phyloP scores from a whole-genome alignment of 495 filamentous ascomycete species.

The Aspergillus steynii region DNA sequence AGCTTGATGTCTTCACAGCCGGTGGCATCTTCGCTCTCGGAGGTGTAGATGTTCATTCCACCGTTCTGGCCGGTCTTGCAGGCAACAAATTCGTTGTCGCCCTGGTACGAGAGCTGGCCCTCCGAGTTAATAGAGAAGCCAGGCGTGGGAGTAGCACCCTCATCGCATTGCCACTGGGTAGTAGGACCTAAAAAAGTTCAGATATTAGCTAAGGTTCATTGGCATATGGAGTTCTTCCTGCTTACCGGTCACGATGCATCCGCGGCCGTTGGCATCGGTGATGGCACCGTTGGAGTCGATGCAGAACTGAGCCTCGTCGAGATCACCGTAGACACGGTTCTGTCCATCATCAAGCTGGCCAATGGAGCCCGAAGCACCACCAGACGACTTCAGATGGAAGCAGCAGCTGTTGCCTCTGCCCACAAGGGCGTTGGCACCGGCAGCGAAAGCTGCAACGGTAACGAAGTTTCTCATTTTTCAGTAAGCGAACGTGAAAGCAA shows the following conservation, averaged over 20 bases:
- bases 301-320: constrained; percentile 42
- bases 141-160: constrained; percentile 41
- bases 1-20: constrained; percentile 49
- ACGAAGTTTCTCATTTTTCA: constrained; percentile 36
- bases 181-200: constrained; percentile 44
- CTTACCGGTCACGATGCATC: constrained; percentile 59
- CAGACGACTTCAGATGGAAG: constrained; percentile 51
- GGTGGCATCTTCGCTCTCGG: constrained; percentile 41
- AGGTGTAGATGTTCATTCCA: constrained; percentile 54
- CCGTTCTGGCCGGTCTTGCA: constrained; percentile 53
- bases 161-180: constrained; percentile 67
- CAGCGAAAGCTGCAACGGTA: constrained; percentile 40
- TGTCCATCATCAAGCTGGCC: constrained; percentile 58
- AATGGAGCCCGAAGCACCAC: constrained; percentile 46
- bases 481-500: constrained; percentile 17
- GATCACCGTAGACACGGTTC: constrained; percentile 49
- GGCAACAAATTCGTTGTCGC: constrained; percentile 50
- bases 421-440: constrained; percentile 42
- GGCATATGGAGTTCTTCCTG: constrained; percentile 13
- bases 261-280: constrained; percentile 52
- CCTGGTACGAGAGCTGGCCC: constrained; percentile 46
- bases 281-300: constrained; percentile 50
- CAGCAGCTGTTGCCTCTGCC: constrained; percentile 44
- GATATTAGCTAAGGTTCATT: constrained; percentile 11
- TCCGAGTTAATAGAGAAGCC: constrained; percentile 53